A percentile compares a stretch with the other conserved stretches of the same genome.
phyloP scores from a whole-genome alignment of 1,139 yeast species.

The Yamadazyma pseudoaaseri region DNA sequence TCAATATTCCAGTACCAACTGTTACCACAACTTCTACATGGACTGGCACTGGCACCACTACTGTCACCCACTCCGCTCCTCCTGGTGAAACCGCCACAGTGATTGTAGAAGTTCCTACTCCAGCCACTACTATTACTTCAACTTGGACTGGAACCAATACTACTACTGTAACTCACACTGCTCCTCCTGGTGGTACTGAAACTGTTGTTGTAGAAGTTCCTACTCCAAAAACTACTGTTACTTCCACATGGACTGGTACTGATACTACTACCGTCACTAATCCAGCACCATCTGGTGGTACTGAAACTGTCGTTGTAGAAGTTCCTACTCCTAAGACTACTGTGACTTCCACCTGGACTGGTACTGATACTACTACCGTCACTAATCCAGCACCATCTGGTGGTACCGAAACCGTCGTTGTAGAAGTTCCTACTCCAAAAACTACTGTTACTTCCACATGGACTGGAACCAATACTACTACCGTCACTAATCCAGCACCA shows the following conservation, averaged over 20 bases:
- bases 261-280: slow-evolving; percentile 16
- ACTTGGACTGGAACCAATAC: slow-evolving; percentile 15
- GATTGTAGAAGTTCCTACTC: slow-evolving; percentile 9
- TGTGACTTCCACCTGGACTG: too few relatives aligned
- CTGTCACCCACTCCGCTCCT: slow-evolving; percentile 4
- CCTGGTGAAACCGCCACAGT: slow-evolving; percentile 8
- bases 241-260: slow-evolving; percentile 4
- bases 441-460: too few relatives aligned
- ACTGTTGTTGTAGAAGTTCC: slow-evolving; percentile 15
- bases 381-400: too few relatives aligned
- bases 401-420: too few relatives aligned
- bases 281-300: slow-evolving; percentile 12
- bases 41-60: slow-evolving; percentile 8
- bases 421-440: too few relatives aligned
- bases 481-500: too few relatives aligned
- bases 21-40: slow-evolving; percentile 13
- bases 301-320: slow-evolving; percentile 14
- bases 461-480: too few relatives aligned
- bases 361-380: too few relatives aligned
- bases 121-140: slow-evolving; percentile 8
- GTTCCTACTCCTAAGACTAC: too few relatives aligned
- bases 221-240: slow-evolving; percentile 10
- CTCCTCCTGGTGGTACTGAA: slow-evolving; percentile 3
- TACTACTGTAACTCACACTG: slow-evolving; percentile 6
- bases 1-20: slow-evolving; percentile 15